Evolutionary conservation across 805 yeast species (phyloP).

Genomic region (Dipodascus albidus): DNA sequence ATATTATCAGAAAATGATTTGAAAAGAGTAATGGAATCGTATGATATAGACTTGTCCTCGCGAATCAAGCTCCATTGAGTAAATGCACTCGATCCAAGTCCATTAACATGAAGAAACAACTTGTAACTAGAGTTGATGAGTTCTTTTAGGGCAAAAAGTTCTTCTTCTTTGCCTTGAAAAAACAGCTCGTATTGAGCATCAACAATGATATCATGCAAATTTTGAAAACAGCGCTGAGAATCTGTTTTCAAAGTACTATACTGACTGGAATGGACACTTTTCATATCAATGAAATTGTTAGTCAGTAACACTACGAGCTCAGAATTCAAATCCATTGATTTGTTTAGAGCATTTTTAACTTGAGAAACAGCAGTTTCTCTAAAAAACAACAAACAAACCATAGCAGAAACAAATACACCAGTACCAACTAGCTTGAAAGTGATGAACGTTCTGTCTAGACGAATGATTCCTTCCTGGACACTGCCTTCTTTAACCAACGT

Average conservation of each 20-base stretch:
- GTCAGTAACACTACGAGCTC: conserved; percentile 35
- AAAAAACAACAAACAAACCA: conserved; percentile 51
- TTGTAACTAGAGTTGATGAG: conserved; percentile 42
- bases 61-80: conserved; percentile 50
- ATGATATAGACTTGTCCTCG: conserved; percentile 5
- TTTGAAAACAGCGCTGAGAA: conserved; percentile 31
- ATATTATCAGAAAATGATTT: conserved; percentile 54
- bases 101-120: conserved; percentile 49
- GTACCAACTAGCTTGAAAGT: conserved; percentile 44
- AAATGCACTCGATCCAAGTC: conserved; percentile 55
- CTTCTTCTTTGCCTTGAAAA: conserved; percentile 42
- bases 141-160: conserved; percentile 34
- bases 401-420: conserved; percentile 51
- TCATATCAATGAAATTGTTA: conserved; percentile 39
- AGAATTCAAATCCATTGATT: conserved; percentile 42
- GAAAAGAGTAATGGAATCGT: conserved; percentile 35
- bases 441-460: conserved; percentile 41
- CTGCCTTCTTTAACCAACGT: conserved; percentile 68
- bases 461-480: conserved; percentile 44
- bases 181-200: conserved; percentile 56
- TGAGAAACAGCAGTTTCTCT: conserved; percentile 45
- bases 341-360: conserved; percentile 37
- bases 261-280: conserved; percentile 28
- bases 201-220: conserved; percentile 32
- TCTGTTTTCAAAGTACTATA: conserved; percentile 24